Conservation (phyloP, 2,329 filamentous ascomycete species). For the Calonectria ilicicola region DNA sequence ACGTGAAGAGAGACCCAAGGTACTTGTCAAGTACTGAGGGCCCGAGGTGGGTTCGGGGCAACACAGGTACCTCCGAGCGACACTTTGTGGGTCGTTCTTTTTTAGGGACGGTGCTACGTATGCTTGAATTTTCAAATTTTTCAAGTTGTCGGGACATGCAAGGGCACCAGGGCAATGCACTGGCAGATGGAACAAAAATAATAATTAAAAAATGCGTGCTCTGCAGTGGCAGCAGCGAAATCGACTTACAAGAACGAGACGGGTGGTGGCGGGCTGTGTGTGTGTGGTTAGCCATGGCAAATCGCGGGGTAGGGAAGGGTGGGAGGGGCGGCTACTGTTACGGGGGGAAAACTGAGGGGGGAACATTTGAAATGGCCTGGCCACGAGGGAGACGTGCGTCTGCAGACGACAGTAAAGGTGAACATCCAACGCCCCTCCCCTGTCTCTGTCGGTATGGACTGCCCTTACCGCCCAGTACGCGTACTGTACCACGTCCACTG, state of each 20-base stretch:
- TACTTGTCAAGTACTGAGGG: no score
- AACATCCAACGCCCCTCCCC: not conserved
- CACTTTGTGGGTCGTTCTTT: slow-evolving; percentile 5
- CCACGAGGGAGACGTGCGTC: slow-evolving; percentile 26
- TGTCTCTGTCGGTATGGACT: not conserved
- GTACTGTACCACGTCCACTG: not conserved
- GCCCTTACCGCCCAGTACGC: slow-evolving; percentile 16
- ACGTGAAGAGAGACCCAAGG: not conserved
- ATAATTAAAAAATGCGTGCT: slow-evolving; percentile 8
- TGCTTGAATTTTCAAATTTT: slow-evolving; percentile 2
- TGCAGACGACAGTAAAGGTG: slow-evolving; percentile 3
- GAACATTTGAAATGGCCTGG: slow-evolving; percentile 20
- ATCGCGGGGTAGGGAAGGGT: slow-evolving; percentile 40
- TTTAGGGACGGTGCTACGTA: not conserved
- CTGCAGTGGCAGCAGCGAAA: not conserved
- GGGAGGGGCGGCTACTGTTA: slow-evolving; percentile 20
- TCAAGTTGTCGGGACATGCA: not conserved
- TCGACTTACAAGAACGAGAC: slow-evolving; percentile 24
- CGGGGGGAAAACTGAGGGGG: slow-evolving; percentile 13
- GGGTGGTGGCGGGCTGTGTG: slow-evolving; percentile 15
- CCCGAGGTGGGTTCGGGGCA: not conserved
- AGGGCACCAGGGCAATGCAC: slow-evolving; percentile 1
- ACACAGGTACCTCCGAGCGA: not conserved
- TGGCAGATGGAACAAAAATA: slow-evolving; percentile 10
- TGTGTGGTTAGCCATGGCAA: slow-evolving; percentile 23